A percentile compares a stretch with the other conserved stretches of the same genome.
These are phyloP conservation scores for Paxillus involutus DNA, from an alignment of 768 basidiomycete species.

Conservation along the genomic window DNA sequence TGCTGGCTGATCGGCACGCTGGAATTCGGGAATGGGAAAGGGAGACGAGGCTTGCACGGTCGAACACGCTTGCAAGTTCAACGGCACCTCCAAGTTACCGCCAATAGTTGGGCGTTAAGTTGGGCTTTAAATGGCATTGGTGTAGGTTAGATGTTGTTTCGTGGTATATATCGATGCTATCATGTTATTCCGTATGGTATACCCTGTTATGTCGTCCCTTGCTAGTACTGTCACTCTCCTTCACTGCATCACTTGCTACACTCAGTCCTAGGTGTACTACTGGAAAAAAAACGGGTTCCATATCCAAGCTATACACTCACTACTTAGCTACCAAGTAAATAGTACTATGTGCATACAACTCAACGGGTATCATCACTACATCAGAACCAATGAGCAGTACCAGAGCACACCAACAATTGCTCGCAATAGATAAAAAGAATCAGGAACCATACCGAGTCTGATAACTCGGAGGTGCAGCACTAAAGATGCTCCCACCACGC, in stretches of 20 bases:
- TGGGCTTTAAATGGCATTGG: not conserved
- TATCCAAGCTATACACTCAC: no score
- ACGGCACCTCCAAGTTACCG: slow-evolving; percentile 3
- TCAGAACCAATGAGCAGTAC: no score
- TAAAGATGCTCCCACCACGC: not conserved
- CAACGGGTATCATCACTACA: no score
- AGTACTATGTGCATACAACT: no score
- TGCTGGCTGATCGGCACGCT: slow-evolving; percentile 21
- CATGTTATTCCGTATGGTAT: not conserved
- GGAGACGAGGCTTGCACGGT: slow-evolving; percentile 16
- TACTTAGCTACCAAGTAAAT: no score
- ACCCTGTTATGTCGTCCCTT: not conserved
- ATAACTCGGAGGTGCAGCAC: slow-evolving; percentile 21
- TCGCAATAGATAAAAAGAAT: not conserved
- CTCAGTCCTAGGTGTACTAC: no score
- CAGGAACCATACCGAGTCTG: slow-evolving; percentile 4
- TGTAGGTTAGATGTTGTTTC: not conserved
- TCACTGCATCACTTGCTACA: no score
- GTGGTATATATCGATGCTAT: not conserved
- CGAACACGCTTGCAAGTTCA: slow-evolving; percentile 12
- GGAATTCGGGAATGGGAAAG: slow-evolving; percentile 20
- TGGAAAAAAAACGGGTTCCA: no score
- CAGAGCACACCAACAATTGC: no score
- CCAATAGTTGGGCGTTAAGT: not conserved
- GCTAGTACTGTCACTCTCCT: no score